Base-by-base conservation (phyloP, 2,329 filamentous ascomycete species). In the Xylariaceae sp. region DNA sequence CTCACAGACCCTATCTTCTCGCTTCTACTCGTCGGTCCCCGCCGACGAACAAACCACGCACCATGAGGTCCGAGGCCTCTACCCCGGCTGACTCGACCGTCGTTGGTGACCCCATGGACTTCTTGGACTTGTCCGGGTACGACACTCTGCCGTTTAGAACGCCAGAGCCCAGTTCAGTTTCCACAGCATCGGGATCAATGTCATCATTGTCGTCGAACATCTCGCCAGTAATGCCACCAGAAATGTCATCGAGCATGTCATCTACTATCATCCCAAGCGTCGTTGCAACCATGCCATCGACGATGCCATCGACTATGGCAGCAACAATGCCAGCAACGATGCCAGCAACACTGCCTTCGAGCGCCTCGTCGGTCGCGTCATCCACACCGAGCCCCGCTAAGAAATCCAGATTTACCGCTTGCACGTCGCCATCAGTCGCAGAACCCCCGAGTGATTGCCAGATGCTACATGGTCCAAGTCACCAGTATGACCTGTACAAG, bases 401-500 rank as follows among this genome's bases (percentile, higher is more conserved):
- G 11, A 39, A 39, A 13, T 39, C 37, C 37, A 39, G 37, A 9
- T 39, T 15, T 7, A n/a, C 47, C 7, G 30, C 47, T 18, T 13
- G 47, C 18, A 4, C 18, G 18, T 10, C 47, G 11, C 18, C 47
- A 30, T 30, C 47, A 18, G 18, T 17, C 7, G 5, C 18, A 10
- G 30, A 17, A 17, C 7, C 47, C 4, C 23, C 79, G 3, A 75
- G 78, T 42, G 74, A 39, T 74, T 83, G 15, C 74, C 82, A 87
- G 62, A 81, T 81, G 17, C 84, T 92, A 70, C 86, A 85, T 52
- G 90, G 86, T 42, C 93, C 94, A 7, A 96, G 91, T 74, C 92
- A 97, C 77, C 90, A 96, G 76, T 97, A 97, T 80, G 90, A 92
- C 70, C 86, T 90, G 71, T 95, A 97, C 79, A 90, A 91, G 77